Evolutionary conservation across 202 grass and related monocot species (phyloP), one percentile per base, ranked within the genome.

Genomic region (Alloteropsis angusta): DNA sequence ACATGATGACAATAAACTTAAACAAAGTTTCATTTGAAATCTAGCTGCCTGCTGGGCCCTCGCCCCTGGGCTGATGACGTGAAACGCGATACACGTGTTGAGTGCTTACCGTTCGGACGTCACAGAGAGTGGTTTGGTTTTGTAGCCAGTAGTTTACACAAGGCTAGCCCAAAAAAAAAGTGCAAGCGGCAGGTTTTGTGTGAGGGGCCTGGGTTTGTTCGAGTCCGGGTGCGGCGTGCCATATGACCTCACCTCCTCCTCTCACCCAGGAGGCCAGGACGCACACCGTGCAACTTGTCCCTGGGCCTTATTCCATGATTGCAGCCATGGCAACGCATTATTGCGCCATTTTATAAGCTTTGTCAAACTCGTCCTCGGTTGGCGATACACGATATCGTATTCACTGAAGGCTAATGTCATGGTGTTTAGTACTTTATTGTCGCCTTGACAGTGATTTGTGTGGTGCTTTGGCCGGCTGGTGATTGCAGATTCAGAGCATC

Each of bases 331-430:
- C 22, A 2, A 16, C 28, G 42, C 39, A 72, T 85, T 57, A 72
- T 85, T 84, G 72, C 9, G n/a, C 6, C 21, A 59, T 73, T 75
- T 75, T 61, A 5, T 32, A 78, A 75, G 48, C 78, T 10, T 76
- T 30, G 53, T 81, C 71, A 81, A 76, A 53, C n/a, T 56, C 63
- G 22, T 28, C 62, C 9, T 54, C 16, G 23, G 35, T 41, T 59
- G 0, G 39, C 5, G 38, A 37, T 18, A 26, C 49, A 35, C 26
- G 53, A 17, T 48, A 22, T 68, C 28, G 48, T 60, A 68, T 32
- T 52, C 45, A 23, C 39, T 52, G 22, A 70, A 42, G 6, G 56
- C 43, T 43, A 7, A 59, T 6, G 55, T 45, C 80, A 66, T 34
- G 11, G 2, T 28, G 18, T 75, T 45, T 45, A 44, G 5, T 15